Evolutionary conservation across 495 filamentous ascomycete species (phyloP).

Genomic region (Tuber indicum): DNA sequence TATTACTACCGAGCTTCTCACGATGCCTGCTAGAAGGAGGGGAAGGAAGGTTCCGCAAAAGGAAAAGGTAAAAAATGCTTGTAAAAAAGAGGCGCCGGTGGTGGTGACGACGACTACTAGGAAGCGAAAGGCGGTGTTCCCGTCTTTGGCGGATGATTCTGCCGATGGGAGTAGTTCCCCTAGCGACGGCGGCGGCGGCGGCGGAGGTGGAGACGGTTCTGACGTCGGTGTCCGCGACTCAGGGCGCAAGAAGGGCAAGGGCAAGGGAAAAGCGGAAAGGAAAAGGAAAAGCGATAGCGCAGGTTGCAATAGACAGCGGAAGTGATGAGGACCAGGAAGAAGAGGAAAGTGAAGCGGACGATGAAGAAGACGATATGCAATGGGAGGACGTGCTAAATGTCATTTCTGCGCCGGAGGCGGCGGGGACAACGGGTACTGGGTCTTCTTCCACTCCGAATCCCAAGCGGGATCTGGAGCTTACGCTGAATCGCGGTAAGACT

Average conservation of each 20-base stretch:
- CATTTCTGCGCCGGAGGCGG: constrained; percentile 41
- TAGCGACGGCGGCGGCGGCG: neutral
- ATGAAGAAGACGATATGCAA: constrained; percentile 65
- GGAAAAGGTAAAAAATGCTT: neutral
- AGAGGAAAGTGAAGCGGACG: constrained; percentile 48
- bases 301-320: neutral
- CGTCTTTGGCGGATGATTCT: neutral
- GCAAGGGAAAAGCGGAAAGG: neutral
- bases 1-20: neutral
- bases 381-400: constrained; percentile 78
- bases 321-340: constrained; percentile 20
- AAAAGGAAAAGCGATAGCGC: constrained; percentile 1
- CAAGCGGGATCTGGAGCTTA: constrained; percentile 66
- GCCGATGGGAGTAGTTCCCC: neutral
- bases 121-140: neutral
- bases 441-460: constrained; percentile 39
- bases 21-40: neutral
- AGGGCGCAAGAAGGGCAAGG: neutral
- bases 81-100: neutral
- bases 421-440: constrained; percentile 33
- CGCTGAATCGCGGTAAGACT: constrained; percentile 55
- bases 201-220: neutral
- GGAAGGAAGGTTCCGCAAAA: neutral
- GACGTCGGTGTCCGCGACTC: neutral
- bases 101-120: neutral